Evolutionary conservation across 164 flowering plant species (phyloP), one percentile per base, ranked within the genome.

Genomic region (Liquidambar formosana): DNA sequence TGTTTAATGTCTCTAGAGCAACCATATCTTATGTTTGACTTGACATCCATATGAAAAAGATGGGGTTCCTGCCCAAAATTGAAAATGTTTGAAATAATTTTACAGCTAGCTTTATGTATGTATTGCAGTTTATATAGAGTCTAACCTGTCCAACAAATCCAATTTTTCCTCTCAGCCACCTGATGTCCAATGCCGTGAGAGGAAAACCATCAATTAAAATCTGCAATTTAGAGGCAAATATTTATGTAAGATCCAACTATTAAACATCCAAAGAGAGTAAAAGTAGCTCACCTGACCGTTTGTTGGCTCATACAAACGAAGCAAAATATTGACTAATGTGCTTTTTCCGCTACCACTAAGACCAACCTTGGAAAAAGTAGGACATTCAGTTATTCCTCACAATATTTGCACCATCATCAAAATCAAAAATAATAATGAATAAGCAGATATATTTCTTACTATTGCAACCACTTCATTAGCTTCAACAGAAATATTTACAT

Each of bases 261-360:
- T 16, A 16, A 49, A 16, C 53, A 49, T 15, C n/a, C 3, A 5
- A 49, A 15, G 46, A 45, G 57, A 16, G 63, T 27, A 27, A 1
- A 10, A 33, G 57, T 27, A 15, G 64, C 72, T 67, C 64, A 78
- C 78, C 71, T 74, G 81, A 70, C 81, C 81, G 33, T 13, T 18
- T 10, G 19, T 64, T 63, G 81, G 81, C 56, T 78, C 75, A 49
- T 78, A 78, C 9, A 74, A 65, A 38, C 81, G 77, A 54, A 78
- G 78, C 69, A 78, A 67, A 10, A 78, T 75, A 67, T 60, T 74
- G 38, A 78, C 69, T 41, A 78, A 61, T 46, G 81, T 71, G 75
- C 73, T 78, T 71, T 78, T 78, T 18, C 81, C 81, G 59, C 81
- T 67, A 23, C 81, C 81, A 71, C 81, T 74, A 14, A 38, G 61